Evolutionary conservation across 225 moss, liverwort and hornwort genomes (phyloP), one percentile per base, ranked within the genome.

Genomic region (Polytrichum formosum): DNA sequence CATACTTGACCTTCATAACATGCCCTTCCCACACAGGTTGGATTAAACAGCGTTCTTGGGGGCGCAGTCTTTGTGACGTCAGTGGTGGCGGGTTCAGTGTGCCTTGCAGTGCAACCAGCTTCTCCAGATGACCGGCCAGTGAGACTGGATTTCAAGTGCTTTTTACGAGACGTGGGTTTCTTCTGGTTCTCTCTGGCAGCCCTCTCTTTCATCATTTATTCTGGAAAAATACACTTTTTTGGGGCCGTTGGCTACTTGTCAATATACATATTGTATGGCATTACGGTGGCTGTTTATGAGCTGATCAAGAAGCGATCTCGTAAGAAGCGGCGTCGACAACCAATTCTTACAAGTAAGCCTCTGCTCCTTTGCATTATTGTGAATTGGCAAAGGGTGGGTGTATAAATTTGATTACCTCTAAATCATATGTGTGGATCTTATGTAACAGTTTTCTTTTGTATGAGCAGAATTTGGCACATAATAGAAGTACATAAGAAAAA

Each of bases 131-230:
- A 4, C 25, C 0, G 28, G 20, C 84, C 75, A 5, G 83, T 90
- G 26, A 82, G 74, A 67, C 73, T 98, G 58, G 90, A 94, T 75
- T 79, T 77, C 59, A 74, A 74, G 30, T 91, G 94, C 70, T 98
- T 98, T 69, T 33, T 92, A 30, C 77, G 94, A 66, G 98, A 98
- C 31, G 85, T 92, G 22, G 89, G 92, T 7, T 98, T 92, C 69
- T 98, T 94, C 67, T 26, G 91, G 72, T 63, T 87, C 78, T 84
- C 98, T 37, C 72, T 94, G 72, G 80, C 69, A 28, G 82, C 86
- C 19, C 90, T 98, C 17, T 84, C 83, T 23, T 72, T 73, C 26
- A 89, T 98, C 77, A 74, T 98, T 28, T 90, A 80, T 25, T 26
- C 70, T 7, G 98, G 92, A 20, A 78, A 73, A 72, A 88, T 98